Evolutionary conservation across 192 early-diverging fungal species (phyloP), one percentile per base, ranked within the genome.

Genomic region (Podila verticillata): DNA sequence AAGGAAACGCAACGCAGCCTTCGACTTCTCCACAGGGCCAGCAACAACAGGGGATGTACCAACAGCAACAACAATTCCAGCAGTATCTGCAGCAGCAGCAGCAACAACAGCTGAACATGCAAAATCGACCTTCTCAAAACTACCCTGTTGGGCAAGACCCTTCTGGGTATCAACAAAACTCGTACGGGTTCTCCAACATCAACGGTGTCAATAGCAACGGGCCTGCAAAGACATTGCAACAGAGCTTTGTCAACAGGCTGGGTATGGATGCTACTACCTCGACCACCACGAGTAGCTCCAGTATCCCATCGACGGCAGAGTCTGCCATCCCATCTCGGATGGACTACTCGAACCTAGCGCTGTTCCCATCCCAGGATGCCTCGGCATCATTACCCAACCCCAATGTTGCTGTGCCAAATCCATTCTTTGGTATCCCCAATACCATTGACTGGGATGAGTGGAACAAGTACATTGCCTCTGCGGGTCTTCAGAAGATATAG

Each of bases 391-490:
- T 36, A 10, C 54, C 65, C 9, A 48, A 65, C 20, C 24, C 71
- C 10, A 61, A 73, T 30, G 36, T 62, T 32, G 62, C 68, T 6
- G 75, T 79, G 0, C 77, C 70, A 3, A 80, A 80, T 66, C 77
- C 77, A 1, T 80, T 80, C 70, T 80, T 68, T 68, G 77, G 77
- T 5, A 72, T 80, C 0, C 77, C 77, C 7, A 80, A 63, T 47
- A 80, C 77, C 15, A 80, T 80, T 47, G 77, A 80, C 35, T 80
- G 77, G 77, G 77, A 80, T n/a, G 77, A 80, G 61, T 80, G 77
- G 77, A 68, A 72, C 26, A 62, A 64, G 9, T 80, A 80, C 34
- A 80, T 80, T 58, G 61, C 77, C 20, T 68, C 61, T 30, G 69
- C 77, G 0, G 77, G 77, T 6, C 31, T 79, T 59, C 69, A 79